Evolutionary conservation across 306 rosid species (phyloP), one percentile per base, ranked within the genome.

Genomic region (Dryas alaskensis): DNA sequence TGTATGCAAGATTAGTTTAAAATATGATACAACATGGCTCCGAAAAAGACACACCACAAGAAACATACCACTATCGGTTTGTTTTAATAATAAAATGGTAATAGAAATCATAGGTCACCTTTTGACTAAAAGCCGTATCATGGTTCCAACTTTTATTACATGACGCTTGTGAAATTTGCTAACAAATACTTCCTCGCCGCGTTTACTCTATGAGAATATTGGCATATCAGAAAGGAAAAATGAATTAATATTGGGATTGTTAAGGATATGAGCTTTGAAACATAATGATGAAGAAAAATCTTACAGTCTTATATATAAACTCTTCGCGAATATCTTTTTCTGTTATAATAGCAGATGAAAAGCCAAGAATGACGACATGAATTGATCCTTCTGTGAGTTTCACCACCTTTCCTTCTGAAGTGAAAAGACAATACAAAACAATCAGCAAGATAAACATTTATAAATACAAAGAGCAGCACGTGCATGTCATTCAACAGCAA

Each of bases 321-420:
- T 95, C 98, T 31, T 72, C 64, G 25, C 98, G 87, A 40, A 95
- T 84, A 67, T 92, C 92, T 42, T 84, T 80, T 3, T 81, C 86
- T 0, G 81, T 50, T 76, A 95, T 86, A 39, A 85, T 53, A 3
- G 86, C 93, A 49, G 93, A 87, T 13, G 89, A 73, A 80, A 95
- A 86, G 53, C 99, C 99, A 72, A 89, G 90, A 78, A 94, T 90
- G 46, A 92, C 78, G 48, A 83, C 88, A 74, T 87, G 88, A 68
- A 95, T 86, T 11, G 92, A 90, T 42, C 85, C 95, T 73, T 74
- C 89, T 7, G 86, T 79, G 67, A 94, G 69, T 78, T 92, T 90
- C 71, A 86, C 88, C 42, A 90, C 95, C 84, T 87, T 90, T 50
- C 97, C 98, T 70, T 92, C 98, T 94, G 92, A 62, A 82, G 82